These are phyloP conservation scores for Podospora pseudoanserina DNA, from an alignment of 495 filamentous ascomycete species.

Conservation along the genomic window DNA sequence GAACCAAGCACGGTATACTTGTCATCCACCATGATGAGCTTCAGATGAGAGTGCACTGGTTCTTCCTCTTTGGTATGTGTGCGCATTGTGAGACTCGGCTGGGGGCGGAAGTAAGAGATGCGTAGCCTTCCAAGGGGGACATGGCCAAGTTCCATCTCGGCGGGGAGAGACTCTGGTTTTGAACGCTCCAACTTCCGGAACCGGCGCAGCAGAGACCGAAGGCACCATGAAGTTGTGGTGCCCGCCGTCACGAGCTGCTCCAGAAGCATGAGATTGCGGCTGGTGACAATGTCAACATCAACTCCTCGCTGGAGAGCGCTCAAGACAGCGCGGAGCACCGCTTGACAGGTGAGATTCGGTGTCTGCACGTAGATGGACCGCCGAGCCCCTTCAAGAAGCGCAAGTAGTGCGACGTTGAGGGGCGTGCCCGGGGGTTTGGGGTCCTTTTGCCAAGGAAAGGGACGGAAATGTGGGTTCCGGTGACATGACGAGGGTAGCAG, in stretches of 20 bases:
- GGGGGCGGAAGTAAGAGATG: constrained; percentile 49
- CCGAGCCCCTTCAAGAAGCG: constrained; percentile 49
- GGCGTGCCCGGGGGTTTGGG: constrained; percentile 57
- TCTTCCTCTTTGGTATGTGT: constrained; percentile 33
- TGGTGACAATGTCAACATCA: constrained; percentile 60
- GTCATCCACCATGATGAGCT: constrained; percentile 61
- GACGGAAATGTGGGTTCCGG: constrained; percentile 52
- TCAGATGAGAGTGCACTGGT: constrained; percentile 68
- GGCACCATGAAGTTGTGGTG: constrained; percentile 57
- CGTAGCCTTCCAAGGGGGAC: constrained; percentile 37
- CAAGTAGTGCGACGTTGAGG: constrained; percentile 60
- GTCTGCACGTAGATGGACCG: constrained; percentile 61
- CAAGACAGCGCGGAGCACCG: constrained; percentile 54
- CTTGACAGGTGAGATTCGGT: constrained; percentile 63
- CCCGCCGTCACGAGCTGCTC: constrained; percentile 71
- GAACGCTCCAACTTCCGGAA: constrained; percentile 34
- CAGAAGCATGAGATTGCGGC: constrained; percentile 62
- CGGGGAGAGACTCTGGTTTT: background rate
- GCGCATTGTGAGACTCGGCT: background rate
- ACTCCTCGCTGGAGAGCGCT: constrained; percentile 56
- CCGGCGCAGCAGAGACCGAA: constrained; percentile 50
- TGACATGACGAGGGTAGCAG: constrained; percentile 69
- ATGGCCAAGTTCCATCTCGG: constrained; percentile 33
- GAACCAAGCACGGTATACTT: constrained; percentile 62
- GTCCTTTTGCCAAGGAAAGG: constrained; percentile 43